phyloP scores from a whole-genome alignment of 305 asterid species.

The Rubia peregrina region DNA sequence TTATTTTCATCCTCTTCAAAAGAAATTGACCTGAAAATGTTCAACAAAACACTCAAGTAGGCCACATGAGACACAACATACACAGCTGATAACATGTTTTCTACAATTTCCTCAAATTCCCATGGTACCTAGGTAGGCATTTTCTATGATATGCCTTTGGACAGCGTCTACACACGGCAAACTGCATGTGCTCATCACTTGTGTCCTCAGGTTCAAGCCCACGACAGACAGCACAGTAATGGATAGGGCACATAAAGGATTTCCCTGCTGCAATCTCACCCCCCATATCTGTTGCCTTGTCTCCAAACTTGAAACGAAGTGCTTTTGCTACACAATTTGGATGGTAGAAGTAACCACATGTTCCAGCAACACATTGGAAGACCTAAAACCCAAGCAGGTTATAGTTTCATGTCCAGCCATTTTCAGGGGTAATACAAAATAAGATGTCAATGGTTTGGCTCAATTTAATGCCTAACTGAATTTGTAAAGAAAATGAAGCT shows the following conservation, averaged over 20 bases:
- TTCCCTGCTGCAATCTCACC: constrained; percentile 18
- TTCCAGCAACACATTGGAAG: constrained; percentile 21
- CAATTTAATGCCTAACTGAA: background rate
- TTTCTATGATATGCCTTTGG: constrained; percentile 84
- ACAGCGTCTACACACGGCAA: constrained; percentile 93
- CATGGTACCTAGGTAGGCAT: constrained; percentile 76
- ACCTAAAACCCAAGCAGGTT: constrained; percentile 16
- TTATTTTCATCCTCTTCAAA: constrained; percentile 35
- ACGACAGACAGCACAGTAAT: constrained; percentile 31
- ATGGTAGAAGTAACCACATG: constrained; percentile 24
- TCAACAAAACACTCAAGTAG: constrained; percentile 9
- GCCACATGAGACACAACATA: constrained; percentile 14
- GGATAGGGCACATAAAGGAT: constrained; percentile 19
- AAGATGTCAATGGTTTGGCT: background rate
- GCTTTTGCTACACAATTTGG: constrained; percentile 22
- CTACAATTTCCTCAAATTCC: constrained; percentile 14
- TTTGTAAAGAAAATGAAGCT: background rate
- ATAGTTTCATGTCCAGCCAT: background rate
- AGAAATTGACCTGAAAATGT: constrained; percentile 42
- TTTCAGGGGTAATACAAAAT: background rate
- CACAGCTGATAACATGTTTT: constrained; percentile 7
- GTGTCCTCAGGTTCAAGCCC: constrained; percentile 54
- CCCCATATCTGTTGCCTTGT: constrained; percentile 14
- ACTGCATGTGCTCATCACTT: constrained; percentile 52
- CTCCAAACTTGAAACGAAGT: constrained; percentile 12